These are phyloP conservation scores for Cercospora nicotianae DNA, from an alignment of 2,329 filamentous ascomycete genomes.

Conservation along the genomic window DNA sequence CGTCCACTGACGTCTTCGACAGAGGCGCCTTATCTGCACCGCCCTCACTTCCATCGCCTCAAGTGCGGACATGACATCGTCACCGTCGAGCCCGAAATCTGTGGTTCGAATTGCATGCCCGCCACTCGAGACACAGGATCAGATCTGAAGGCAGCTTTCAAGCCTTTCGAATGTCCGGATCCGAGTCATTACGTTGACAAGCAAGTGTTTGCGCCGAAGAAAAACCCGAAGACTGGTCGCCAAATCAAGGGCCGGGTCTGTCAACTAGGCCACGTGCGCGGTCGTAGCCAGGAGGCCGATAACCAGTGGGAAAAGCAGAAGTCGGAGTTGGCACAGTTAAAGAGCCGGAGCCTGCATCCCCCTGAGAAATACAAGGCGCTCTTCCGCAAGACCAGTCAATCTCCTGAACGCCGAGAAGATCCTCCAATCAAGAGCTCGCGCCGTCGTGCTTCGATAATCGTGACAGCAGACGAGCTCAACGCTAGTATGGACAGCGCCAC, in stretches of 20 bases:
- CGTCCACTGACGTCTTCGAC: background rate
- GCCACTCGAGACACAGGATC: background rate
- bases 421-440: background rate
- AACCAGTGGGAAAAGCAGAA: slow-evolving; percentile 8
- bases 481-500: background rate
- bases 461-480: background rate
- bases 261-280: slow-evolving; percentile 12
- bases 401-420: too few species aligned
- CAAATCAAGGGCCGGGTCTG: slow-evolving; percentile 2
- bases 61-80: slow-evolving; percentile 17
- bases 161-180: slow-evolving; percentile 14
- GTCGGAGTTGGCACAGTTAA: background rate
- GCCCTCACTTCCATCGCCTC: slow-evolving; percentile 14
- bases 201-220: background rate
- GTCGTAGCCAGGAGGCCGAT: slow-evolving; percentile 8
- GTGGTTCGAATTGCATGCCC: slow-evolving; percentile 11
- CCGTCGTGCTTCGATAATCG: background rate
- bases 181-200: background rate
- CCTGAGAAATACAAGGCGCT: background rate
- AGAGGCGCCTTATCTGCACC: slow-evolving; percentile 1
- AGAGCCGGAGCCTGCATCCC: background rate
- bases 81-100: slow-evolving; percentile 10
- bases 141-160: slow-evolving; percentile 7
- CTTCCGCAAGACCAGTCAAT: slow-evolving; percentile 10
- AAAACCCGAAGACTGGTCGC: background rate